phyloP scores from a whole-genome alignment of 148 eudicot species.

The Cornus kousa region DNA sequence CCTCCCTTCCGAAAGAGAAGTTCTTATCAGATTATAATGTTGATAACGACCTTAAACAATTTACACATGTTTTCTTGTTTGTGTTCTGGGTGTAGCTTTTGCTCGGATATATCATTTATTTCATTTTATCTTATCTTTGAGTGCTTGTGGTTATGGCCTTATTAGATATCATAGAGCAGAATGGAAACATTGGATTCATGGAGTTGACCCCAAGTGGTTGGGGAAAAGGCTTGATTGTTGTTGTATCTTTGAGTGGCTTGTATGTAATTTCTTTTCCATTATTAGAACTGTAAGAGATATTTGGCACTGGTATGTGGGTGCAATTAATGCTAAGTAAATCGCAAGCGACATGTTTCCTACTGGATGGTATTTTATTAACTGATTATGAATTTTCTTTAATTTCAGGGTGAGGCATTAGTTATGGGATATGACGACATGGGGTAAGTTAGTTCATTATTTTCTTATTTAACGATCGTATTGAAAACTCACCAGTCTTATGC shows the following conservation, averaged over 20 bases:
- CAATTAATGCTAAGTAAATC: slow-evolving; percentile 1
- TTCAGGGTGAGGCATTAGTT: slow-evolving; percentile 92
- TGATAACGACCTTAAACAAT: not conserved
- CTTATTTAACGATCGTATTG: not conserved
- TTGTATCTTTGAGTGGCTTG: not conserved
- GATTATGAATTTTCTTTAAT: slow-evolving; percentile 13
- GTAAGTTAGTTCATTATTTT: slow-evolving; percentile 34
- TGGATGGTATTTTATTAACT: not conserved
- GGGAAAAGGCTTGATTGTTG: not conserved
- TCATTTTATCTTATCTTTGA: too few relatives aligned
- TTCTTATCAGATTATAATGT: not conserved
- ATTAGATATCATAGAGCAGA: too few relatives aligned
- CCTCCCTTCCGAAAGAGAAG: not conserved
- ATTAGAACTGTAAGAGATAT: not conserved
- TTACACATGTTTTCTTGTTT: not conserved
- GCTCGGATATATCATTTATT: not conserved
- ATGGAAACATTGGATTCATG: too few relatives aligned
- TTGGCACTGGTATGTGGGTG: not conserved
- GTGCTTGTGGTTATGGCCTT: too few relatives aligned
- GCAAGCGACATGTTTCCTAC: not conserved
- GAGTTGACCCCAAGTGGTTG: too few relatives aligned
- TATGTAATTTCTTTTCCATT: not conserved
- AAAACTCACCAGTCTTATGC: not conserved
- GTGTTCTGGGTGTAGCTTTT: not conserved
- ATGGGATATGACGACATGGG: slow-evolving; percentile 99